phyloP scores from a whole-genome alignment of 202 grass and related monocot species.

The Hordeum pubiflorum region DNA sequence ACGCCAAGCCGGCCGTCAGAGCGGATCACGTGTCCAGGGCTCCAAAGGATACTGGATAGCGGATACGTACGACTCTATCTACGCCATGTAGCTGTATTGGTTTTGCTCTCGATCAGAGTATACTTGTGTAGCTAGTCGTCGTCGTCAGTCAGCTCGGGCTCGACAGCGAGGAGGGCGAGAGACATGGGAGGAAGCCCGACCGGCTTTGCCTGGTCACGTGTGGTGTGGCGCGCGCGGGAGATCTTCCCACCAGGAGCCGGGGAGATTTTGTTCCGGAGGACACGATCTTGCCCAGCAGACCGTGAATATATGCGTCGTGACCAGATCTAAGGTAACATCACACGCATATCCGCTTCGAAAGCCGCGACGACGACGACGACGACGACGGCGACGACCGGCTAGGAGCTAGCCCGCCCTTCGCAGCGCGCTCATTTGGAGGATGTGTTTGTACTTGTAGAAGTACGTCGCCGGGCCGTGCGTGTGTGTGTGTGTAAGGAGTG shows the following conservation, averaged over 20 bases:
- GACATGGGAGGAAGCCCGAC: background rate
- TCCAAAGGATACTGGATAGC: background rate
- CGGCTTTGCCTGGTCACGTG: background rate
- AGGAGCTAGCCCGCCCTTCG: background rate
- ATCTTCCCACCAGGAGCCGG: background rate
- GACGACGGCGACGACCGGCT: background rate
- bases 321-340: slow-evolving; percentile 28
- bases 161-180: background rate
- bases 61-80: background rate
- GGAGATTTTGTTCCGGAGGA: slow-evolving; percentile 27
- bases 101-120: background rate
- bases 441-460: too few species aligned
- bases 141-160: background rate
- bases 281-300: slow-evolving; percentile 30
- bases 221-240: background rate
- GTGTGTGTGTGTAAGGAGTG: background rate
- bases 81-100: background rate
- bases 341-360: slow-evolving; percentile 29
- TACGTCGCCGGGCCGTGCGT: background rate
- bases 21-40: background rate
- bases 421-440: too few species aligned
- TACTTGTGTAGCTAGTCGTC: too few species aligned
- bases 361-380: background rate
- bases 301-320: slow-evolving; percentile 33
- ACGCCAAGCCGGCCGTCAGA: slow-evolving; percentile 10